Percentiles rank a stretch among this genome's conserved stretches.
Evolutionary conservation across 371 early-diverging fungal species (phyloP).

Genomic region (Mucor racemosus): DNA sequence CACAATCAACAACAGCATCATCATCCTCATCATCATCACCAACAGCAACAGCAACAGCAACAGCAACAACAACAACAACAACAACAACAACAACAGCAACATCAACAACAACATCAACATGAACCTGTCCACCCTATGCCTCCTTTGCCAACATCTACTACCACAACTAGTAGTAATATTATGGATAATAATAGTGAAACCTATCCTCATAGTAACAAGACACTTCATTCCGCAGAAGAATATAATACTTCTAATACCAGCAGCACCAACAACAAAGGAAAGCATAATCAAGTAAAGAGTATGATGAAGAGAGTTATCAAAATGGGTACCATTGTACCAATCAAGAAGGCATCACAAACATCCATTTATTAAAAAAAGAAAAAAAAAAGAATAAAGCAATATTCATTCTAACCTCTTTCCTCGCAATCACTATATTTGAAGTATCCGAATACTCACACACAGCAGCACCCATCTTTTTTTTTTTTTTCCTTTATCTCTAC

Average conservation of each 20-base stretch:
- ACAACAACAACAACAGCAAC: neutral
- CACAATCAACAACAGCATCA: neutral
- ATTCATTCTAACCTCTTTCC: too few relatives aligned
- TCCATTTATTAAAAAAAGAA: conserved; percentile 14
- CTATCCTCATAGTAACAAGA: neutral
- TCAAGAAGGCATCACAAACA: conserved; percentile 16
- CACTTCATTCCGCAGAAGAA: neutral
- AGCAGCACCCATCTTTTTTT: neutral
- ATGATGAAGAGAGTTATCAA: conserved; percentile 48
- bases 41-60: neutral
- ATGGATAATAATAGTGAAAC: neutral
- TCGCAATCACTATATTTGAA: conserved; percentile 9
- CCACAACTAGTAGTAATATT: neutral
- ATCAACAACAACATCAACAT: neutral
- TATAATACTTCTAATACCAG: neutral
- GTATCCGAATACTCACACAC: neutral
- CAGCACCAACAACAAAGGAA: conserved; percentile 11
- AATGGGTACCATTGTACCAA: conserved; percentile 28
- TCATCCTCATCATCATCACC: neutral
- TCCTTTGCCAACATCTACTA: conserved; percentile 1
- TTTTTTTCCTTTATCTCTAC: too few relatives aligned
- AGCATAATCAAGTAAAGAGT: conserved; percentile 35
- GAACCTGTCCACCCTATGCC: neutral
- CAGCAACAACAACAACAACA: neutral
- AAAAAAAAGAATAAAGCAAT: neutral